Conservation (phyloP, 495 filamentous ascomycete genomes). For the Aspergillus leporis region DNA sequence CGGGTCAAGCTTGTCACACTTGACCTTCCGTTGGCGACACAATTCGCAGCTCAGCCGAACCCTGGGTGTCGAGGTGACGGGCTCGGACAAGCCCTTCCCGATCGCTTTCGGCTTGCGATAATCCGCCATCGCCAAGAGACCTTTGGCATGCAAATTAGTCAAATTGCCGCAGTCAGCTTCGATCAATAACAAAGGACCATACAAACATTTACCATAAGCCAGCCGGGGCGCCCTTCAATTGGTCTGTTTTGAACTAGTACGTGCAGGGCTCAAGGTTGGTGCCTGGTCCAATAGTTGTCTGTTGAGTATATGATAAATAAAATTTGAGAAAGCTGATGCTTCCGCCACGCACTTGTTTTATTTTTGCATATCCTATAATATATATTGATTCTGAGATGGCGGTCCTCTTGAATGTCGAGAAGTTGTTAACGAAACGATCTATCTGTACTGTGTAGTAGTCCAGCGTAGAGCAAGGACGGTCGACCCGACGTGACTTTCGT, state of each 20-base stretch:
- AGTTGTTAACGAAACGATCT: background rate
- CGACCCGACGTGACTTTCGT: background rate
- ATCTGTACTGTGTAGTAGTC: too few species aligned
- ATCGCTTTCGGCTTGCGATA: background rate
- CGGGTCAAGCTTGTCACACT: conserved; percentile 70
- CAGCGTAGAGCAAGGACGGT: too few species aligned
- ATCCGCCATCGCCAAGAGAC: background rate
- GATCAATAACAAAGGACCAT: background rate
- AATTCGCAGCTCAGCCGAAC: conserved; percentile 36
- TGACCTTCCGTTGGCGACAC: conserved; percentile 58
- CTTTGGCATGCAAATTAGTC: background rate
- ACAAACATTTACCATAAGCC: background rate
- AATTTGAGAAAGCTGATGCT: background rate
- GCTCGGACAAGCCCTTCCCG: background rate
- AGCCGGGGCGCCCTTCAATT: background rate
- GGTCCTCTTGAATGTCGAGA: background rate
- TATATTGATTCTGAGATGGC: background rate
- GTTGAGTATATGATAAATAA: background rate
- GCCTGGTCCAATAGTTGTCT: background rate
- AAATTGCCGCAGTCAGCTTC: background rate
- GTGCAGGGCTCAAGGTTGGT: background rate
- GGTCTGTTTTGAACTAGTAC: background rate
- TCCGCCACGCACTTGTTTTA: background rate
- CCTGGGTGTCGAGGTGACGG: conserved; percentile 19
- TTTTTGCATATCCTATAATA: background rate